phyloP scores from a whole-genome alignment of 75 land plant species.

The Pinus albicaulis region DNA sequence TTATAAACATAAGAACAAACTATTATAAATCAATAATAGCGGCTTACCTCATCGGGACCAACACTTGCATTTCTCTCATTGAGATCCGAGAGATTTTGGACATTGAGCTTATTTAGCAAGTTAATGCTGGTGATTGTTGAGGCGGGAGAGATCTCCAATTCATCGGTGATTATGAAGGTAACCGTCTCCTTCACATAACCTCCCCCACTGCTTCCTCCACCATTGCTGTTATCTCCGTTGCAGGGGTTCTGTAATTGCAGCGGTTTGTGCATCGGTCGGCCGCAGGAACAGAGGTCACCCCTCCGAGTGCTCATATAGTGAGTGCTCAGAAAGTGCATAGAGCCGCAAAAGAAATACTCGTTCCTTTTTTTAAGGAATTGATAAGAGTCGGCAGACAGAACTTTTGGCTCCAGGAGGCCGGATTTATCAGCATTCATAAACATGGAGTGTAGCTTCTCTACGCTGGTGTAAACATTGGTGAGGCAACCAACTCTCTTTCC shows the following conservation, averaged over 20 bases:
- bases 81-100: neutral
- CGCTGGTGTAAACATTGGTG: neutral
- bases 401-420: neutral
- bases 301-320: neutral
- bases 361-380: neutral
- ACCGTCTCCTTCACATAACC: neutral
- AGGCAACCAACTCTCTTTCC: neutral
- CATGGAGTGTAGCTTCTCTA: neutral
- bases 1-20: no score
- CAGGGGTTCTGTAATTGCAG: neutral
- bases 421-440: constrained; percentile 2
- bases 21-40: no score
- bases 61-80: neutral
- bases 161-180: constrained; percentile 1
- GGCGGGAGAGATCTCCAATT: neutral
- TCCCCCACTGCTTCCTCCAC: neutral
- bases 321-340: neutral
- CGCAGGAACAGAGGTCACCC: neutral
- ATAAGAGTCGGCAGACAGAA: neutral
- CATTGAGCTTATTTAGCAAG: neutral
- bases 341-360: neutral
- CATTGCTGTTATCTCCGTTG: neutral
- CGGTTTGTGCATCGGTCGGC: neutral
- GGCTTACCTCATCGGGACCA: neutral
- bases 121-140: neutral